These are phyloP conservation scores for Erigeron canadensis DNA, from an alignment of 129 eudicot species.

Conservation along the genomic window DNA sequence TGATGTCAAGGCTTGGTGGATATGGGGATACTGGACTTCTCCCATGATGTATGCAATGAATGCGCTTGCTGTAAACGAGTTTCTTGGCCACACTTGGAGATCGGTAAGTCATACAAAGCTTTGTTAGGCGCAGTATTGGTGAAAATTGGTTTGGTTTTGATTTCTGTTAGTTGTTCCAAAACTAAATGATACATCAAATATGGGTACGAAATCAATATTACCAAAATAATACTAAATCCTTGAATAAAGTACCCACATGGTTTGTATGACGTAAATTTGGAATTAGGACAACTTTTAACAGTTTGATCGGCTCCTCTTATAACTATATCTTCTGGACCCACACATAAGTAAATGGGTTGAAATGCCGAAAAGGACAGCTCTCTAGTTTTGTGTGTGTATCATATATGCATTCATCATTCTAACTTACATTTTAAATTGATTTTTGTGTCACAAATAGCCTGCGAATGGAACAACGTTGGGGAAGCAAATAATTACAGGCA, in stretches of 20 bases:
- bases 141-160: not conserved
- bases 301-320: not conserved
- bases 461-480: constrained; percentile 40
- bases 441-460: constrained; percentile 21
- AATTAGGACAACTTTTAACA: not conserved
- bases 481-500: constrained; percentile 28
- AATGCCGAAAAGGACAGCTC: not conserved
- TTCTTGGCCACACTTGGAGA: constrained; percentile 54
- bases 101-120: constrained; percentile 35
- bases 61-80: constrained; percentile 54
- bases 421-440: not conserved
- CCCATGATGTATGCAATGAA: constrained; percentile 68
- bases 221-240: not conserved
- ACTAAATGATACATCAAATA: too few species aligned
- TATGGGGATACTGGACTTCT: constrained; percentile 63
- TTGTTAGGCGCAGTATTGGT: not conserved
- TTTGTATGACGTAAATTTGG: not conserved
- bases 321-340: not conserved
- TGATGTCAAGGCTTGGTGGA: constrained; percentile 47
- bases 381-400: not conserved
- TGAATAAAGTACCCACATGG: not conserved
- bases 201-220: not conserved
- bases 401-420: not conserved
- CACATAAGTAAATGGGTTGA: not conserved
- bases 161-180: too few species aligned